phyloP scores from a whole-genome alignment of 2,329 filamentous ascomycete species.

The Coleophoma eucalyptorum region DNA sequence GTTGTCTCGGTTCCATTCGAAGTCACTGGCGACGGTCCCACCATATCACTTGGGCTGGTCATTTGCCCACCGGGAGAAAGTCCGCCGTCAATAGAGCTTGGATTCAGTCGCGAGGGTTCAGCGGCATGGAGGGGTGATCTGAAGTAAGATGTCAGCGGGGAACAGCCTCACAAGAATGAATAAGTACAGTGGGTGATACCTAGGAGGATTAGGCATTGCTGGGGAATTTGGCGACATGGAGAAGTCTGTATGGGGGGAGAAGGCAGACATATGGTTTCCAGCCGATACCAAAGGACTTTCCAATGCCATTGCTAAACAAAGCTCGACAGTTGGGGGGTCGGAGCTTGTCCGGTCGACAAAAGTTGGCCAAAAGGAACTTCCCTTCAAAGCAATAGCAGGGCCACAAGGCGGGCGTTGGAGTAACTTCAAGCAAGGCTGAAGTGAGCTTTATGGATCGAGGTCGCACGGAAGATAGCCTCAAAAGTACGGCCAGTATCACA shows the following conservation, averaged over 20 bases:
- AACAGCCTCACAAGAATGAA: neutral
- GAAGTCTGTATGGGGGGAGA: slow-evolving; percentile 51
- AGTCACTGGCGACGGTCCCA: slow-evolving; percentile 80
- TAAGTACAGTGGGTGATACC: slow-evolving; percentile 46
- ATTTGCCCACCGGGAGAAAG: slow-evolving; percentile 34
- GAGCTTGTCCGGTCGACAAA: too few species aligned
- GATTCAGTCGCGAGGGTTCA: slow-evolving; percentile 47
- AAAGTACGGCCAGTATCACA: too few species aligned
- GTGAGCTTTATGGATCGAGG: slow-evolving; percentile 5
- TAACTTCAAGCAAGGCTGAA: slow-evolving; percentile 18
- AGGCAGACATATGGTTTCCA: slow-evolving; percentile 50
- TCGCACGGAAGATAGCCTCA: neutral
- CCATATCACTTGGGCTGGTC: slow-evolving; percentile 63
- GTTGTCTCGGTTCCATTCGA: slow-evolving; percentile 81
- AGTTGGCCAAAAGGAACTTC: too few species aligned
- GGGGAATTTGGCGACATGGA: slow-evolving; percentile 50
- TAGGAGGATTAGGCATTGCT: slow-evolving; percentile 35
- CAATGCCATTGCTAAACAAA: slow-evolving; percentile 46
- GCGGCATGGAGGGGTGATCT: slow-evolving; percentile 39
- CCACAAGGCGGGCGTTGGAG: slow-evolving; percentile 12
- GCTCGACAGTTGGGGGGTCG: neutral
- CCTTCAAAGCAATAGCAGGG: slow-evolving; percentile 6
- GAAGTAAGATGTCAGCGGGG: slow-evolving; percentile 15
- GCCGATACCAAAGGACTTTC: slow-evolving; percentile 60
- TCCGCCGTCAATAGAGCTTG: slow-evolving; percentile 37